Base-by-base conservation (phyloP, 768 basidiomycete species). In the Mycena pura region DNA sequence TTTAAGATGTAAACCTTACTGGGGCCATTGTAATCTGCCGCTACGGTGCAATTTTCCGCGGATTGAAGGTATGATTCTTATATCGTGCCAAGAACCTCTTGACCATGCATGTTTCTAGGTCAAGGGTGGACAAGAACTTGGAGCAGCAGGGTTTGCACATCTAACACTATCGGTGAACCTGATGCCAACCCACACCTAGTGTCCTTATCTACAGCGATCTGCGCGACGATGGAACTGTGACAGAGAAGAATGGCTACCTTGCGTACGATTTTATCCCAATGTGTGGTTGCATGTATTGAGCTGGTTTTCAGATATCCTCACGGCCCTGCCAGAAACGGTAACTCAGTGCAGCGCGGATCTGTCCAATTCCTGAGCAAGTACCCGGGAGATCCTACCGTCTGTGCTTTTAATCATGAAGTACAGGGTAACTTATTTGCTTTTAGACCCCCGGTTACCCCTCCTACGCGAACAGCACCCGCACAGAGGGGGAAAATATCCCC, bases 311-410 rank as follows among this genome's bases (percentile, higher is more conserved):
- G 80, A 5, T 87, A 91, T 69, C 90, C 90, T 0, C 68, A 82
- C n/a, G 90, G 90, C 2, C 89, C 89, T 5, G 89, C 89, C 28
- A 77, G 88, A 38, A 85, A 86, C 68, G 81, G 81, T 5, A 79
- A 78, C 15, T 84, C 84, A 5, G 85, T 91, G 13, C 87, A 91
- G 67, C 80, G 89, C 19, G 89, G 89, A 14, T 84, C 82, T 21
- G 87, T 88, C 1, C 88, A 90, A 69, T 89, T 82, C 73, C 69
- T 89, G n/a, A 82, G 80, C 5, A 61, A 77, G 3, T 88, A 85
- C 70, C 84, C 84, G 5, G 85, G 84, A 25, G 79, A 79, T 50
- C 73, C 74, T 19, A 69, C 70, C 1, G 63, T 56, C 52, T 43
- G 52, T 34, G 63, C 60, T 7, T 67, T 59, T 45, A 28, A 67